phyloP scores from a whole-genome alignment of 768 basidiomycete genomes.

The Tylopilus intermedius region DNA sequence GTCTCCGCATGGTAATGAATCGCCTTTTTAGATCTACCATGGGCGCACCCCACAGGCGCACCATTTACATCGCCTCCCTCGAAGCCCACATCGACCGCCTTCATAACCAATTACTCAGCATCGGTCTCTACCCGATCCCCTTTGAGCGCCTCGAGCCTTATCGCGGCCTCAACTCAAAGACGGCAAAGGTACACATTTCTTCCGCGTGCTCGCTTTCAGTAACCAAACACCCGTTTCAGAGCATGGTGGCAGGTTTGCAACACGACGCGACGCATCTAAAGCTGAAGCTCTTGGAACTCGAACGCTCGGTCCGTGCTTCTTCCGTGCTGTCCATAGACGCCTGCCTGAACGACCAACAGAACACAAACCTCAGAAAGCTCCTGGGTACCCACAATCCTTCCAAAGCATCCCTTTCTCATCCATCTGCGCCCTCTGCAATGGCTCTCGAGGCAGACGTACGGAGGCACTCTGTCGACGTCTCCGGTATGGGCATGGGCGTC shows the following conservation, averaged over 20 bases:
- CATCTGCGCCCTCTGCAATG: constrained; percentile 26
- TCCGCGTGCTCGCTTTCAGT: not conserved
- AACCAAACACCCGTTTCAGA: constrained; percentile 35
- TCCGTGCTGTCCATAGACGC: not conserved
- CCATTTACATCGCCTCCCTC: constrained; percentile 66
- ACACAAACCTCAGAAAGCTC: constrained; percentile 30
- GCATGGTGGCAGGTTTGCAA: constrained; percentile 69
- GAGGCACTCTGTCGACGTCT: constrained; percentile 30
- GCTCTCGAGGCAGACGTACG: constrained; percentile 31
- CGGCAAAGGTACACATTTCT: constrained; percentile 53
- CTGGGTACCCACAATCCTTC: constrained; percentile 24
- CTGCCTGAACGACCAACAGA: constrained; percentile 12
- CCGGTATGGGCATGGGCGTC: constrained; percentile 29
- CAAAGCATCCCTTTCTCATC: constrained; percentile 15
- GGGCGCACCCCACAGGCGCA: constrained; percentile 63
- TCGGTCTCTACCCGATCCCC: constrained; percentile 53
- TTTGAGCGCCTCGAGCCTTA: constrained; percentile 55
- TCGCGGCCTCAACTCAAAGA: constrained; percentile 70
- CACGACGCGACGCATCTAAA: constrained; percentile 57
- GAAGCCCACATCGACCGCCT: constrained; percentile 69
- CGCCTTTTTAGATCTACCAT: constrained; percentile 47
- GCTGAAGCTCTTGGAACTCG: constrained; percentile 62
- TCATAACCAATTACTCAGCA: constrained; percentile 51
- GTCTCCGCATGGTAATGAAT: not conserved
- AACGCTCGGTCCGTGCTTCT: constrained; percentile 48